These are phyloP conservation scores for Thermomyces lanuginosus DNA, from an alignment of 2,329 filamentous ascomycete genomes.

Conservation along the genomic window DNA sequence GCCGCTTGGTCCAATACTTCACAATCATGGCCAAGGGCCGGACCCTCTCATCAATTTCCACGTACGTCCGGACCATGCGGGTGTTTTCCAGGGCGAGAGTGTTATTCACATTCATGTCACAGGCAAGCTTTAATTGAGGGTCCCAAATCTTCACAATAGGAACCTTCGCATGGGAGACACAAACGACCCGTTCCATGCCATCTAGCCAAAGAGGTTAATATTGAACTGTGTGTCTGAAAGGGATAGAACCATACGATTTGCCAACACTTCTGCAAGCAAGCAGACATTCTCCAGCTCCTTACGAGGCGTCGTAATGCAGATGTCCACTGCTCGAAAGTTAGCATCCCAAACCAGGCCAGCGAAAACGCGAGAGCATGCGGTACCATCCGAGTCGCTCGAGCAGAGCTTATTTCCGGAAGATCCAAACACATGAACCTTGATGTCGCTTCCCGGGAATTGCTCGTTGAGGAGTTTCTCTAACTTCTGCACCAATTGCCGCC, in stretches of 20 bases:
- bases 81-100: constrained; percentile 90
- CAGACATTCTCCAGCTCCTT: constrained; percentile 81
- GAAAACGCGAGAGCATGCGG: constrained; percentile 5
- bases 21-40: constrained; percentile 88
- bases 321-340: constrained; percentile 51
- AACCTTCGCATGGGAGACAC: constrained; percentile 86
- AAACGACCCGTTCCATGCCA: constrained; percentile 93
- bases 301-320: constrained; percentile 88
- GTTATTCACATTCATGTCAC: constrained; percentile 99
- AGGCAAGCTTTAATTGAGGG: constrained; percentile 71
- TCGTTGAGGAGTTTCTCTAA: constrained; percentile 75
- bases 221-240: constrained; percentile 7
- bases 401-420: constrained; percentile 91
- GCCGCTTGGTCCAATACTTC: constrained; percentile 89
- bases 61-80: constrained; percentile 93
- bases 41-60: constrained; percentile 80
- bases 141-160: constrained; percentile 99
- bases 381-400: constrained; percentile 91
- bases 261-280: constrained; percentile 70
- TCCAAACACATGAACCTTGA: constrained; percentile 88
- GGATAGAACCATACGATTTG: constrained; percentile 49
- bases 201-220: constrained; percentile 35
- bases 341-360: neutral
- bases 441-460: constrained; percentile 81
- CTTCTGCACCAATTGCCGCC: constrained; percentile 65